These are phyloP conservation scores for Vachellia pachyceras DNA, from an alignment of 306 rosid genomes.

Conservation along the genomic window DNA sequence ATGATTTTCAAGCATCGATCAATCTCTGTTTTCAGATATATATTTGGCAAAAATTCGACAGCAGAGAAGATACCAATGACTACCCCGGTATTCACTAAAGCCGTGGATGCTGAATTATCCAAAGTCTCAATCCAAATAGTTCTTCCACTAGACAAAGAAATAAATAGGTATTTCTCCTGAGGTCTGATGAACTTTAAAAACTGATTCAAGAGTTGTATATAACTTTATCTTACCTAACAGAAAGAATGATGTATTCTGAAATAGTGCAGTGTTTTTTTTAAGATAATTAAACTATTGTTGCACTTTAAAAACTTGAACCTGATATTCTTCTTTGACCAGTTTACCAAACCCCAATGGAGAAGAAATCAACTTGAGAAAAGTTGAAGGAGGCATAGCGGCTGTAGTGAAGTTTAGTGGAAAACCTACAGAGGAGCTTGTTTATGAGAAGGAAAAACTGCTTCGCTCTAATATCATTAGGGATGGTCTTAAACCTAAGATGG, in stretches of 20 bases:
- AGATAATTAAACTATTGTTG: not conserved
- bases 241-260: not conserved
- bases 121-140: constrained; percentile 82
- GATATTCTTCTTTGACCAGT: constrained; percentile 49
- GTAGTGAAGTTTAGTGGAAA: constrained; percentile 83
- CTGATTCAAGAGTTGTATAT: constrained; percentile 12
- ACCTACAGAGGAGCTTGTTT: constrained; percentile 63
- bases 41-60: constrained; percentile 86
- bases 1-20: constrained; percentile 19
- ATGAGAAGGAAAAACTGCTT: constrained; percentile 59
- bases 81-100: constrained; percentile 91
- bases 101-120: constrained; percentile 59
- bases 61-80: constrained; percentile 91
- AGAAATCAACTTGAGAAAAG: constrained; percentile 64
- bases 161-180: constrained; percentile 54
- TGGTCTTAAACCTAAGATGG: constrained; percentile 71
- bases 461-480: constrained; percentile 58
- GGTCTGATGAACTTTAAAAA: not conserved
- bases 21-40: constrained; percentile 56
- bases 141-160: constrained; percentile 79
- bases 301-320: constrained; percentile 16
- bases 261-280: not conserved
- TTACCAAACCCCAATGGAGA: constrained; percentile 85
- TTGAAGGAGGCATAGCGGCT: constrained; percentile 80
- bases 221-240: not conserved